Base-by-base conservation (phyloP, 2,329 filamentous ascomycete genomes). In the Exophiala xenobiotica region DNA sequence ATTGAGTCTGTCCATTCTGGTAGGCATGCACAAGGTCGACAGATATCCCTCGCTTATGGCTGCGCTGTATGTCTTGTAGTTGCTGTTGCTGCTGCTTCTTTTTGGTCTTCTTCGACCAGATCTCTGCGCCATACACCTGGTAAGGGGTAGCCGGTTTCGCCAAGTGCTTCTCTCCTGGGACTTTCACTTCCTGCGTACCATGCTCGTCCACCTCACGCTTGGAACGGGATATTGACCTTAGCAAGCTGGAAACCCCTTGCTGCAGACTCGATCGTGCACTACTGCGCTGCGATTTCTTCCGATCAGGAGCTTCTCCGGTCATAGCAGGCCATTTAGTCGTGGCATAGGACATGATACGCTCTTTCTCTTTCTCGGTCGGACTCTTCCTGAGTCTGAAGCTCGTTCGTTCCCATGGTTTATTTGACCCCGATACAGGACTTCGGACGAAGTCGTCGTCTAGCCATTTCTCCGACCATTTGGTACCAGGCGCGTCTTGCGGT, bases 141-240 rank as follows among this genome's bases (percentile, higher is more conserved):
- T 71, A 71, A 1, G 65, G 58, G 0, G 67, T 65, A 7, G 68
- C 57, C 1, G 67, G 69, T 2, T 69, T 65, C 1, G 67, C 67
- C 2, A 66, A 59, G 37, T 67, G 67, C 1, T 58, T 59, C 7
- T 58, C 51, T 23, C 56, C 48, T 18, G 46, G 45, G 3, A 19
- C 16, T n/a, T 22, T 29, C 6, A 47, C 31, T 19, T 49, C 31
- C 8, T 42, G 39, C 7, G 11, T 29, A 26, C 24, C 20, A 18
- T 43, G 23, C 29, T 46, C 41, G 12, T 11, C 29, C n/a, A 18
- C 37, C 11, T 9, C 8, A 9, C 40, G 29, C 12, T 41, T 50
- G 11, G 53, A 51, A 9, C 24, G 23, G 31, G 57, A 56, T 2
- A 60, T 20, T 22, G 54, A 53, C 16, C 54, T 48, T 24, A 54